Evolutionary conservation across 2,329 filamentous ascomycete species (phyloP).

Genomic region (Penicillium sp.): DNA sequence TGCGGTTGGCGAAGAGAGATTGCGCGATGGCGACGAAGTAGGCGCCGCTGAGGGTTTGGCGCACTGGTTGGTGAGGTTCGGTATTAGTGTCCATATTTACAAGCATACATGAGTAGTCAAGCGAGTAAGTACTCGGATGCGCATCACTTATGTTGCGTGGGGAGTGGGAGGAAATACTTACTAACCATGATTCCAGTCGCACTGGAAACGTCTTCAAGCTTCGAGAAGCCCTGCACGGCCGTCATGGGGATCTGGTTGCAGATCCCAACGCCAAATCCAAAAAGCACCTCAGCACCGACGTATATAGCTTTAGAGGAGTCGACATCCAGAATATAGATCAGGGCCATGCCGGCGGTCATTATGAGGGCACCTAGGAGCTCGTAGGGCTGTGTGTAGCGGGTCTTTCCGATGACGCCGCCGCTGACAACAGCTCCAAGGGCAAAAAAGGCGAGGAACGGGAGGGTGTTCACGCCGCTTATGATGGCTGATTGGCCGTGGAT

Average conservation of each 20-base stretch:
- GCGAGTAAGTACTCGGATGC: too few species aligned
- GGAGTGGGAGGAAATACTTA: background rate
- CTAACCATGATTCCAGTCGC: constrained; percentile 24
- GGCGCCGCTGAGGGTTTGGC: constrained; percentile 4
- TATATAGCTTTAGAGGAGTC: constrained; percentile 14
- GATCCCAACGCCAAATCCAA: constrained; percentile 25
- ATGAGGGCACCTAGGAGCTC: constrained; percentile 3
- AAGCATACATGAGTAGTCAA: too few species aligned
- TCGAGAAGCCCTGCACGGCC: constrained; percentile 18
- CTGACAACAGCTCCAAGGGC: constrained; percentile 13
- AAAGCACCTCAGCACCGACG: constrained; percentile 23
- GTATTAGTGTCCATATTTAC: background rate
- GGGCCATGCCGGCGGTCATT: constrained; percentile 1
- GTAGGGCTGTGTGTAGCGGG: constrained; percentile 13
- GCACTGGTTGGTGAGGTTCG: background rate
- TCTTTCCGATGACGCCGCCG: constrained; percentile 15
- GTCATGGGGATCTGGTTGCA: constrained; percentile 24
- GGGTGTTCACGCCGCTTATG: constrained; percentile 18
- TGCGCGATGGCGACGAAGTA: constrained; percentile 2
- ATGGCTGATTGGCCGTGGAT: constrained; percentile 17
- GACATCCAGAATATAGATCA: constrained; percentile 2
- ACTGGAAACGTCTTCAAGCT: constrained; percentile 21
- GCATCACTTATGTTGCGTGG: background rate
- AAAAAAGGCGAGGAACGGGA: constrained; percentile 22
- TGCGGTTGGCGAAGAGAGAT: constrained; percentile 3